A percentile compares a stretch with the other conserved stretches of the same genome.
Conservation (phyloP, 1,139 yeast species). For the Wickerhamomyces sp. region DNA sequence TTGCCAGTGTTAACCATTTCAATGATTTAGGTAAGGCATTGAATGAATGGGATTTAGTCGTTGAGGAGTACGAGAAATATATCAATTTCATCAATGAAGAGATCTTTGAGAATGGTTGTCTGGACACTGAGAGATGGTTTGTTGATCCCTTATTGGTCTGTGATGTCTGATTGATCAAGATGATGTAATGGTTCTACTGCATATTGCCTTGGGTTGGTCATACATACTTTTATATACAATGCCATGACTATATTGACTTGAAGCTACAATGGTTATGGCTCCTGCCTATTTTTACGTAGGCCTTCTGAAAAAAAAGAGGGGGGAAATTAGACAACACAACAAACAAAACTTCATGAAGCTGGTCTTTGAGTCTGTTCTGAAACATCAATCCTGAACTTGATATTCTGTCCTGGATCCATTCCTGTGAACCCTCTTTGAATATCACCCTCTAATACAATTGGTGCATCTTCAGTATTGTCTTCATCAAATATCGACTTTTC, state of each 20-base stretch:
- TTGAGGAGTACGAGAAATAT: slow-evolving; percentile 56
- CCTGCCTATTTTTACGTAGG: no score
- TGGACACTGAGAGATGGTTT: slow-evolving; percentile 19
- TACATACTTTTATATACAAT: no score
- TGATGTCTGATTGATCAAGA: slow-evolving; percentile 28
- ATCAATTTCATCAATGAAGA: slow-evolving; percentile 30
- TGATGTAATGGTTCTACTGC: slow-evolving; percentile 12
- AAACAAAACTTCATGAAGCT: not conserved
- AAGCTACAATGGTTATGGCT: no score
- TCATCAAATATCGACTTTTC: slow-evolving; percentile 3
- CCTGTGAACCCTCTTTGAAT: not conserved
- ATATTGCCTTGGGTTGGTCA: not conserved
- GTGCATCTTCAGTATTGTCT: slow-evolving; percentile 1
- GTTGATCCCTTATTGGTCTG: slow-evolving; percentile 40
- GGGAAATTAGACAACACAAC: not conserved
- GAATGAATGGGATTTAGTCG: slow-evolving; percentile 56
- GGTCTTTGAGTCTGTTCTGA: not conserved
- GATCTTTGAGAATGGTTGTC: slow-evolving; percentile 6
- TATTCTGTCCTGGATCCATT: not conserved
- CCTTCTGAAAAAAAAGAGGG: no score
- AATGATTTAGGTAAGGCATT: slow-evolving; percentile 55
- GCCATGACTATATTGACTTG: not conserved
- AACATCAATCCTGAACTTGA: slow-evolving; percentile 4
- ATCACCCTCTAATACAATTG: not conserved
- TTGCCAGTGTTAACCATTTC: slow-evolving; percentile 22